These are phyloP conservation scores for Mentha longifolia DNA, from an alignment of 257 asterid species.

Conservation along the genomic window DNA sequence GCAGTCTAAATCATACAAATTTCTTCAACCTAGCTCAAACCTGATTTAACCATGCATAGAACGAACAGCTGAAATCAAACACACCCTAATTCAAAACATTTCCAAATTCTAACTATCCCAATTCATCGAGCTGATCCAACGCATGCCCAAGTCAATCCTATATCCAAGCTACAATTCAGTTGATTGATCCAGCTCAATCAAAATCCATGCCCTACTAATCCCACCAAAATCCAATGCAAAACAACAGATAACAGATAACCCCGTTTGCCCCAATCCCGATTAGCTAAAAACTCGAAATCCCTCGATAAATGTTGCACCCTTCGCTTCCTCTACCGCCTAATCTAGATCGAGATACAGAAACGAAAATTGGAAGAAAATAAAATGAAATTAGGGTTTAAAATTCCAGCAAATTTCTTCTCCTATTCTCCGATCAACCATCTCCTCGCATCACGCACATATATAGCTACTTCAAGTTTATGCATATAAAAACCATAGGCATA, in stretches of 20 bases:
- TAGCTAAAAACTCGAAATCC: constrained; percentile 36
- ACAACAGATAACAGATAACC: constrained; percentile 5
- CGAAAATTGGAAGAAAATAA: constrained; percentile 11
- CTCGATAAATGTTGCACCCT: constrained; percentile 32
- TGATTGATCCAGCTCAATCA: constrained; percentile 47
- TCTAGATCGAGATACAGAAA: constrained; percentile 42
- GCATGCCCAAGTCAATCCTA: constrained; percentile 39
- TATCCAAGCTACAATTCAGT: constrained; percentile 38
- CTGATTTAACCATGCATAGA: constrained; percentile 24
- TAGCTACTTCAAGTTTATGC: constrained; percentile 1
- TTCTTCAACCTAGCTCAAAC: constrained; percentile 33
- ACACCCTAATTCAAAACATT: constrained; percentile 16
- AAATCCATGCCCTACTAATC: constrained; percentile 39
- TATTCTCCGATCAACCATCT: constrained; percentile 43
- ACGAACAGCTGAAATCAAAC: constrained; percentile 25
- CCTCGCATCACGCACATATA: constrained; percentile 32
- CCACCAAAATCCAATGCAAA: constrained; percentile 29
- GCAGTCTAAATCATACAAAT: constrained; percentile 36
- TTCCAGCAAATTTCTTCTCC: constrained; percentile 35
- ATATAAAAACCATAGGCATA: constrained; percentile 22
- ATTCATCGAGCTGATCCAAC: constrained; percentile 37
- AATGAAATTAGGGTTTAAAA: constrained; percentile 37
- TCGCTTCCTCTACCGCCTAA: constrained; percentile 39
- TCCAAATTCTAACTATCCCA: constrained; percentile 16
- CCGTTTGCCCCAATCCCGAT: constrained; percentile 41